These are phyloP conservation scores for Murraya koenigii DNA, from an alignment of 345 rosid species.

Conservation along the genomic window DNA sequence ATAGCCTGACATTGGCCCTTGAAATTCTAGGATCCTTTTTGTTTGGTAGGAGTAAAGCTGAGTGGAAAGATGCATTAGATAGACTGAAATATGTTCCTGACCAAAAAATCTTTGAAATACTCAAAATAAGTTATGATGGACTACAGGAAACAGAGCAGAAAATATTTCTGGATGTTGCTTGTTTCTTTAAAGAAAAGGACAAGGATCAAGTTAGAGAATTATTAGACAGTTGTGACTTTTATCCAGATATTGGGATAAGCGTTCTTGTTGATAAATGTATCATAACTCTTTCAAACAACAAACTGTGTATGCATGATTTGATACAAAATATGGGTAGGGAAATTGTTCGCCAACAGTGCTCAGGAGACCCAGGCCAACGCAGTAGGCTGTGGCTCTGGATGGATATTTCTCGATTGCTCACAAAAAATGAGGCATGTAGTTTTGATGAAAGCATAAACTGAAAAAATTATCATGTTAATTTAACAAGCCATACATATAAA, in stretches of 20 bases:
- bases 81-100: neutral
- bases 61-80: neutral
- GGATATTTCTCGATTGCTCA: neutral
- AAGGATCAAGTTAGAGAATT: neutral
- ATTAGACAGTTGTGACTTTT: neutral
- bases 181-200: neutral
- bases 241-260: neutral
- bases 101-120: neutral
- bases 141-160: neutral
- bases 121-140: conserved; percentile 1
- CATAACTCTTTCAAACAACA: neutral
- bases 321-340: neutral
- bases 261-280: neutral
- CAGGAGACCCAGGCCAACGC: neutral
- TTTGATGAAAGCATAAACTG: neutral
- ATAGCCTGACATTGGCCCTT: neutral
- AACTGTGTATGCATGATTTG: neutral
- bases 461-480: neutral
- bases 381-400: neutral
- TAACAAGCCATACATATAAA: too few relatives aligned
- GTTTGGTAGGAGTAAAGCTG: neutral
- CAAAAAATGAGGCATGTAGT: neutral
- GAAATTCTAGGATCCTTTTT: neutral
- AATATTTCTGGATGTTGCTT: neutral
- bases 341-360: neutral